Evolutionary conservation across 192 early-diverging fungal genomes (phyloP), one percentile per base, ranked within the genome.

Genomic region (Backusella parvicylindrica): DNA sequence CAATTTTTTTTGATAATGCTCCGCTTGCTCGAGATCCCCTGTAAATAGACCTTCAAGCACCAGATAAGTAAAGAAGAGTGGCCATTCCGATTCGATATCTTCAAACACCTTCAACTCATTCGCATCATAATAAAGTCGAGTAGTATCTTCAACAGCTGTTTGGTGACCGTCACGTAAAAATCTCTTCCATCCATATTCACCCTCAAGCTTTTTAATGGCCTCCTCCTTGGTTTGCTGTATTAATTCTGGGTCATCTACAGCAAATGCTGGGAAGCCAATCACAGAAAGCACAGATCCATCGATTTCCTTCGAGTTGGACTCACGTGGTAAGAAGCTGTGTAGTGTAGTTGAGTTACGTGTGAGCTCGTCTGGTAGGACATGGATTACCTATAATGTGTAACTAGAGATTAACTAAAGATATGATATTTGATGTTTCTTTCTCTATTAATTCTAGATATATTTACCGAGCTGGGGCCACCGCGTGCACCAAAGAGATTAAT

Each of bases 151-250:
- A 3, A 94, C 76, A 21, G 91, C 84, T 18, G 90, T 90, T 77
- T 95, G 94, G 82, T 95, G 94, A 0, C 94, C 94, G 78, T 95
- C 94, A 47, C 92, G 84, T 60, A 95, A 76, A 71, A 95, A 95
- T 9, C 94, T 87, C 75, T 94, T 93, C 75, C 87, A 91, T 1
- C 94, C 94, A 74, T 93, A 93, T 50, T 83, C 83, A 60, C 94
- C 94, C 1, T 89, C 90, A 18, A 95, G 82, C 81, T 95, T 95
- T 74, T 87, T 89, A 2, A 91, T 80, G 75, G 95, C 94, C 53
- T 94, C 92, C 21, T 86, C 82, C n/a, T 90, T 80, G 18, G 93
- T 94, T 2, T 77, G 71, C 30, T 86, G 75, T 35, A 92, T 84
- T 9, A 95, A 76, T 21, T 84, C 82, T 8, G 82, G 77, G 72